phyloP scores from a whole-genome alignment of 2,329 filamentous ascomycete species.

The Phyllosticta citribraziliensis region DNA sequence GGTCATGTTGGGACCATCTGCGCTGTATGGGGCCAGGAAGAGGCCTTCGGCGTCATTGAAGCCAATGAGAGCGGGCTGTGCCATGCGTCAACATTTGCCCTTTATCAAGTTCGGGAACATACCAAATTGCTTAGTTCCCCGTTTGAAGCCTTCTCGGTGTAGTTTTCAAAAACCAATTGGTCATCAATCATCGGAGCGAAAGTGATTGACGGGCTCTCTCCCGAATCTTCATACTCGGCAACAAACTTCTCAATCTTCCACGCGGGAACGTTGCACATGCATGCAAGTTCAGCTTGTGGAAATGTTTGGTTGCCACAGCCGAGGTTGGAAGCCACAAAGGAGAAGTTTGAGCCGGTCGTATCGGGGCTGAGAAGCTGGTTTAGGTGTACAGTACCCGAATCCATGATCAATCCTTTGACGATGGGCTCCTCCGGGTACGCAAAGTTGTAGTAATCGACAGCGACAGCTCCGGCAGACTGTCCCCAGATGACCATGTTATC shows the following conservation, averaged over 20 bases:
- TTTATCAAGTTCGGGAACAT: background rate
- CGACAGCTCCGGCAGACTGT: slow-evolving; percentile 14
- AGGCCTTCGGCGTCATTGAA: slow-evolving; percentile 26
- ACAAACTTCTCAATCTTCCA: slow-evolving; percentile 24
- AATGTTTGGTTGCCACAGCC: slow-evolving; percentile 21
- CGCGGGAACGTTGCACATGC: slow-evolving; percentile 25
- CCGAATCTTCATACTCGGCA: slow-evolving; percentile 19
- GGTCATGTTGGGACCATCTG: slow-evolving; percentile 19
- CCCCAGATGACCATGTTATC: slow-evolving; percentile 32
- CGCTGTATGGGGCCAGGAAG: slow-evolving; percentile 24
- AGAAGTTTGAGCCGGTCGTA: slow-evolving; percentile 27
- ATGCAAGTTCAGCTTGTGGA: slow-evolving; percentile 23
- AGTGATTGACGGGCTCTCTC: slow-evolving; percentile 17
- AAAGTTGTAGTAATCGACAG: slow-evolving; percentile 39
- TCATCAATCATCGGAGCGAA: slow-evolving; percentile 24
- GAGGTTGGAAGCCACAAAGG: slow-evolving; percentile 27
- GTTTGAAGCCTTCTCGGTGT: slow-evolving; percentile 21
- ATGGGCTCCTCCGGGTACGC: slow-evolving; percentile 41
- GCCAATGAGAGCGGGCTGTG: slow-evolving; percentile 30
- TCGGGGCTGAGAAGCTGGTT: slow-evolving; percentile 18
- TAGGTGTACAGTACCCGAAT: slow-evolving; percentile 37
- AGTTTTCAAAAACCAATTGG: slow-evolving; percentile 25
- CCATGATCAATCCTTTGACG: slow-evolving; percentile 36
- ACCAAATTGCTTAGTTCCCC: slow-evolving; percentile 14
- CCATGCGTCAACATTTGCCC: no score